phyloP scores from a whole-genome alignment of 176 grass and related monocot genomes.

The Oryza nivara region DNA sequence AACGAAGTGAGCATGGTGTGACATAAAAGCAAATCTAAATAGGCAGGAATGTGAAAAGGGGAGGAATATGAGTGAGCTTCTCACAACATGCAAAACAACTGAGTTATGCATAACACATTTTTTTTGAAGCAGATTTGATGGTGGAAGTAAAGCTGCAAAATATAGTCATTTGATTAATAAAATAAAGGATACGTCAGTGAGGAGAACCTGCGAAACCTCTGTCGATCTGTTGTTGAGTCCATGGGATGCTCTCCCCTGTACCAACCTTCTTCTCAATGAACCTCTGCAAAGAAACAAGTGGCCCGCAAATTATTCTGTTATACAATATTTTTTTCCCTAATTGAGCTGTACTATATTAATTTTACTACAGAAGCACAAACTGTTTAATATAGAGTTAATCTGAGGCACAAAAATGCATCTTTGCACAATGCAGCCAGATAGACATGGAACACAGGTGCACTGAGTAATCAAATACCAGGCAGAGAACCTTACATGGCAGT shows the following conservation, averaged over 20 bases:
- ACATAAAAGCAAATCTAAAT: conserved; percentile 9
- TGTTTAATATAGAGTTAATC: conserved; percentile 1
- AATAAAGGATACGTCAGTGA: neutral
- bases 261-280: conserved; percentile 55
- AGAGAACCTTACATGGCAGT: neutral
- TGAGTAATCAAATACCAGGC: conserved; percentile 26
- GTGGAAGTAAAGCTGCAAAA: conserved; percentile 10
- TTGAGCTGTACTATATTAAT: neutral
- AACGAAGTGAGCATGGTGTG: conserved; percentile 6
- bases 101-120: neutral
- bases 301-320: conserved; percentile 2
- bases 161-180: conserved; percentile 9
- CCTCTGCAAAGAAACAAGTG: conserved; percentile 42
- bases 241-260: conserved; percentile 41
- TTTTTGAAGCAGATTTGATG: neutral
- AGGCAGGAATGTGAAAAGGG: neutral
- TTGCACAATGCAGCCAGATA: conserved; percentile 21
- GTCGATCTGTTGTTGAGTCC: conserved; percentile 50
- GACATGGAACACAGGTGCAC: neutral
- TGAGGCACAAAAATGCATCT: neutral
- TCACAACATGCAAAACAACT: neutral
- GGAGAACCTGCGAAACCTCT: conserved; percentile 59
- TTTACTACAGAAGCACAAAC: conserved; percentile 23
- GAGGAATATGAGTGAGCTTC: conserved; percentile 4
- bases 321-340: neutral